Conservation (phyloP, 2,329 filamentous ascomycete genomes). For the Triangularia verruculosa region DNA sequence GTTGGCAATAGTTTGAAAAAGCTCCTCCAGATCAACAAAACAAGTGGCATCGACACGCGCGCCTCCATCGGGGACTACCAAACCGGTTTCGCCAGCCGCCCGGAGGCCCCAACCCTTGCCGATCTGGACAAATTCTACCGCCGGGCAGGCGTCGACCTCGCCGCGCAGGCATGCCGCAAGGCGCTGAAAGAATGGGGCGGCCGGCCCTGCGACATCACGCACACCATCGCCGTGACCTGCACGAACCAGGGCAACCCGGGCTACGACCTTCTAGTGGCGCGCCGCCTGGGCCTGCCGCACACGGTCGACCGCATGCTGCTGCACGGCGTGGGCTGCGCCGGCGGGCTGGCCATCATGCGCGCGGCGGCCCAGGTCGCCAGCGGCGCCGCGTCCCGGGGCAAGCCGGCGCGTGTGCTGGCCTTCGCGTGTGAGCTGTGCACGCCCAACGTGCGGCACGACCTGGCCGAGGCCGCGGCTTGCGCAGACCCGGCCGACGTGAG, state of each 20-base stretch:
- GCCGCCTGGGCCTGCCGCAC: background rate
- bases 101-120: background rate
- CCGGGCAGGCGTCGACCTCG: background rate
- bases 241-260: conserved; percentile 1
- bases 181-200: background rate
- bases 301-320: background rate
- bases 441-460: background rate
- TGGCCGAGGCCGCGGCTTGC: background rate
- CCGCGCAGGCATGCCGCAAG: conserved; percentile 2
- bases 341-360: conserved; percentile 3
- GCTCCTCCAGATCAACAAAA: background rate
- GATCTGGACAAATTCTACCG: background rate
- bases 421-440: conserved; percentile 1
- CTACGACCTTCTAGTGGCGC: background rate
- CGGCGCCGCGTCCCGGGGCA: background rate
- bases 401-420: background rate
- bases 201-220: background rate
- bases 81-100: background rate
- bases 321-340: background rate
- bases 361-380: background rate
- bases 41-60: background rate
- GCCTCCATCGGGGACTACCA: background rate
- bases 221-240: conserved; percentile 1
- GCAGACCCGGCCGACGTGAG: background rate
- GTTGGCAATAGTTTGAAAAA: background rate